A percentile compares a stretch with the other conserved stretches of the same genome.
Evolutionary conservation across 192 early-diverging fungal genomes (phyloP).

Genomic region (Mortierella alpina): DNA sequence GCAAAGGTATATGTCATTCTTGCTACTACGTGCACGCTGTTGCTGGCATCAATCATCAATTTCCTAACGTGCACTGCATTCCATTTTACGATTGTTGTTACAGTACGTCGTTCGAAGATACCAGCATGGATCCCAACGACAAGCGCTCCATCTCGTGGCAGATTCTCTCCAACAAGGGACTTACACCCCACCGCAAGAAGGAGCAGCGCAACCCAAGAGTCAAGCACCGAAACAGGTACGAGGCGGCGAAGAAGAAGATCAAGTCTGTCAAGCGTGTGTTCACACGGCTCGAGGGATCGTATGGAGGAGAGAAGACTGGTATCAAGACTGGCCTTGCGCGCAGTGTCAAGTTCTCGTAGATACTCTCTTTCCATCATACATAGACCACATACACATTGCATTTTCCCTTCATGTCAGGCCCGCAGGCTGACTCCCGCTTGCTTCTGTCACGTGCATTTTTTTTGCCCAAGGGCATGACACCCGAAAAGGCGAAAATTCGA

Average conservation of each 20-base stretch:
- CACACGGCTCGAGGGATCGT: conserved; percentile 76
- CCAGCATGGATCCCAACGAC: conserved; percentile 58
- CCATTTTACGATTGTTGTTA: not conserved
- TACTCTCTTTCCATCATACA: not conserved
- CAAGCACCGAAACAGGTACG: conserved; percentile 90
- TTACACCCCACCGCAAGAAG: conserved; percentile 92
- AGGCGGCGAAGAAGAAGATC: conserved; percentile 91
- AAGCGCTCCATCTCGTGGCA: conserved; percentile 89
- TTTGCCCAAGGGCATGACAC: not conserved
- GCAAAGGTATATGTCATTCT: conserved; percentile 29
- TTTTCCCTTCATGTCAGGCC: not conserved
- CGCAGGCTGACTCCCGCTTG: not conserved
- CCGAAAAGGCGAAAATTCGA: not conserved
- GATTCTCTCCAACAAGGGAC: conserved; percentile 96
- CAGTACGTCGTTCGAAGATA: conserved; percentile 52
- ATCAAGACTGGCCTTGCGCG: conserved; percentile 89
- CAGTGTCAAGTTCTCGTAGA: conserved; percentile 76
- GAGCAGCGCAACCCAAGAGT: conserved; percentile 95
- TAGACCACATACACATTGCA: not conserved
- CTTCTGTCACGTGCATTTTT: not conserved
- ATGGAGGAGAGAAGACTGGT: conserved; percentile 94
- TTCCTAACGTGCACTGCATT: not conserved
- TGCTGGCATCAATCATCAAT: not conserved
- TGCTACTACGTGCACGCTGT: not conserved
- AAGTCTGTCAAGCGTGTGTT: conserved; percentile 79